Base-by-base conservation (phyloP, 768 basidiomycete genomes). In the Leccinum imitatum region DNA sequence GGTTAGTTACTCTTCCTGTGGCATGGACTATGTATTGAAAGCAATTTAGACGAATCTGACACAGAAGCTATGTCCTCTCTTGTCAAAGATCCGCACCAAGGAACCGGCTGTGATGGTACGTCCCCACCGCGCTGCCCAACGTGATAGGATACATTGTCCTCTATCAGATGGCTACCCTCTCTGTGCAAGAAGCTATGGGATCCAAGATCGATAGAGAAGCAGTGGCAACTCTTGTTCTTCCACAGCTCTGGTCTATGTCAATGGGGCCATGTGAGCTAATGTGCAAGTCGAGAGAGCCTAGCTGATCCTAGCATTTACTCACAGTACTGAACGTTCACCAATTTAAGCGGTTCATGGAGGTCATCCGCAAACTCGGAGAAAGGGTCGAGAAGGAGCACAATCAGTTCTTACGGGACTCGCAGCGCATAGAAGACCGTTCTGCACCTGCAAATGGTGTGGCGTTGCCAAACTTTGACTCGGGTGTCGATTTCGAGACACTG, bases 171-270 rank as follows among this genome's bases (percentile, higher is more conserved):
- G 90, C 91, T 3, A 93, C 93, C 0, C 77, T 94, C 47, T 84
- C 83, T 21, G 93, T 98, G 0, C 95, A 98, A 75, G 95, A 95
- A 72, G 93, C 93, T 1, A 98, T 97, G 95, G 95, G 95, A 9
- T 82, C 86, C 65, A 97, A 96, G 71, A 87, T 98, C 2, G 95
- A 97, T 65, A 84, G 94, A 52, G 93, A 95, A 74, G 93, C 95
- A 10, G 91, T 94, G 11, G 93, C 93, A 3, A 91, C 89, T 0
- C 79, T 93, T 47, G 91, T 96, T 31, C 78, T 96, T 13, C 93
- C 93, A 9, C 93, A 96, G 78, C 76, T 95, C 27, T 99, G 97
- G 97, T 80, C 89, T 3, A 98, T 99, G 95, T 95, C 91, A 3
- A 96, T 98, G 78, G 95, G 94, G 25, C 95, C 95, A 57, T 71